Base-by-base conservation (phyloP, 345 rosid species). In the Eucalyptus pauciflora region DNA sequence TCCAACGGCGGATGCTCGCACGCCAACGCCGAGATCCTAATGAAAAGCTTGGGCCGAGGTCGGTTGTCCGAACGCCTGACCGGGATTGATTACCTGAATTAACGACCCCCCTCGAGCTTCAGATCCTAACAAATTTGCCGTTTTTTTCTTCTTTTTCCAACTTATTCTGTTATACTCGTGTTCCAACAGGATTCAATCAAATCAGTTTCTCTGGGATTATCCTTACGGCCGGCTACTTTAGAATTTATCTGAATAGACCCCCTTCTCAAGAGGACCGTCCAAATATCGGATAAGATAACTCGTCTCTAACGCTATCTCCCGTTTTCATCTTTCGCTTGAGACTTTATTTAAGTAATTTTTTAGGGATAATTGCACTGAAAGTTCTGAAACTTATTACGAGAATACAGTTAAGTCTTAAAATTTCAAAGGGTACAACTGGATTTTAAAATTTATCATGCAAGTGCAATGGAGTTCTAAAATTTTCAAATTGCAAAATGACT, bases 381-480 rank as follows among this genome's bases (percentile, higher is more conserved):
- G 8, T 52, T 52, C 0, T 52, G 10, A 52, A 52, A 52, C 5
- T 52, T 20, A 52, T 52, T 52, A 52, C 0, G 1, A 4, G 20
- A 0, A 1, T 54, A 0, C 10, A 20, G 0, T 54, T 8, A 54
- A 54, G 10, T 54, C 0, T 54, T 54, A 18, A 20, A 20, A 4
- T 24, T 56, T 56, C 0, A 56, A 24, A 56, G 0, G 9, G 1
- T 56, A 0, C 0, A 56, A 56, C 22, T 24, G 0, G 10, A 24
- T 56, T 22, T 56, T 22, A 22, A 22, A 56, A 56, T 0, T 20
- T 9, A 56, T 1, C 2, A 22, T 22, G 2, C 9, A 24, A 56
- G 0, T 54, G 8, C 1, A 8, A 22, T 20, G 2, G 60, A 2
- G 2, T 22, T 56, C 0, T 56, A 22, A 54, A 54, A 22, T 9